Conservation (phyloP, 148 eudicot species). For the Rhododendron ovatum region DNA sequence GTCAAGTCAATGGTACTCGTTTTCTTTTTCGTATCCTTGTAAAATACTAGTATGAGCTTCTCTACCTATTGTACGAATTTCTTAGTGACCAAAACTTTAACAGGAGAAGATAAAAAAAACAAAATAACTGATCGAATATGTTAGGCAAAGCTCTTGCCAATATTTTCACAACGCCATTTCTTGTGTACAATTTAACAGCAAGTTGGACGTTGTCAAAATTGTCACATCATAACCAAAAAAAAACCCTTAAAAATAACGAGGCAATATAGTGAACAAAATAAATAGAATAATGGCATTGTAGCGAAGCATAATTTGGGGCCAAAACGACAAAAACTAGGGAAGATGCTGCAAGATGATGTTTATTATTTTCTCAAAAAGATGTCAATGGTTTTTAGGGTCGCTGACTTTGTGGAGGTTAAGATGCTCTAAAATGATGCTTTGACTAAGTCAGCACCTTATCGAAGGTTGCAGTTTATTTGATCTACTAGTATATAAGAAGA, state of each 20-base stretch:
- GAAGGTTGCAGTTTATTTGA: not conserved
- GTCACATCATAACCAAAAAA: not conserved
- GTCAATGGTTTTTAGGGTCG: not conserved
- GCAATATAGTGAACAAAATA: not conserved
- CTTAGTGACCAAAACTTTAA: not conserved
- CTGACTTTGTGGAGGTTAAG: not conserved
- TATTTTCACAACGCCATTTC: not conserved
- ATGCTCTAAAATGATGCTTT: not conserved
- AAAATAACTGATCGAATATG: not conserved
- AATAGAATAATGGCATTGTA: not conserved
- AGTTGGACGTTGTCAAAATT: not conserved
- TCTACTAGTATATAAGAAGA: not conserved
- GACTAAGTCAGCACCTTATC: not conserved
- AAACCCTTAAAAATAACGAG: not conserved
- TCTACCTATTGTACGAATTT: not conserved
- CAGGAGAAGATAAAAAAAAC: not conserved
- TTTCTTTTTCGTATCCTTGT: not conserved
- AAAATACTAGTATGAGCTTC: not conserved
- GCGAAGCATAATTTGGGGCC: not conserved
- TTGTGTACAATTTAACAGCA: not conserved
- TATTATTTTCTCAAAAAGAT: too few species aligned
- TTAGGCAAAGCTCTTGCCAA: not conserved
- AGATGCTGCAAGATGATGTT: not conserved
- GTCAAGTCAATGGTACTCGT: not conserved
- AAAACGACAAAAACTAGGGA: not conserved